phyloP scores from a whole-genome alignment of 768 basidiomycete genomes.

The Boletus patriciae region DNA sequence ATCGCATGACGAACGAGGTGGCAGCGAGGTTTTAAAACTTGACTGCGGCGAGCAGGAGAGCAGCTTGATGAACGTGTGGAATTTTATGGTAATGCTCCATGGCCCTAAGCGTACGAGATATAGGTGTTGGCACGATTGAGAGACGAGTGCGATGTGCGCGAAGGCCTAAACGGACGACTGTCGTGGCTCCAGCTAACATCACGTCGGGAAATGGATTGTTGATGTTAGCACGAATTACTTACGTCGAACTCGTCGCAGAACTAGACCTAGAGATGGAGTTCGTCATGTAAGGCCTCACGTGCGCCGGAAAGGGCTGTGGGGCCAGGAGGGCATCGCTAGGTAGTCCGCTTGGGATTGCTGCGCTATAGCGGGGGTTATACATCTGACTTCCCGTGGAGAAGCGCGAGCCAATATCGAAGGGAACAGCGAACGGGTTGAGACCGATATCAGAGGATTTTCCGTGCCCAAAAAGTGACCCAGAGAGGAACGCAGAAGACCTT shows the following conservation, averaged over 20 bases:
- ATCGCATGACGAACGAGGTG: conserved; percentile 17
- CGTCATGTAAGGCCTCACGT: conserved; percentile 15
- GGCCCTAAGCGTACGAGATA: conserved; percentile 21
- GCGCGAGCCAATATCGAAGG: conserved; percentile 27
- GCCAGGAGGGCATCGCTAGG: conserved; percentile 26
- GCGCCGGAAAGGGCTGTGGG: conserved; percentile 23
- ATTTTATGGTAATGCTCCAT: conserved; percentile 1
- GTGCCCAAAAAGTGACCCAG: conserved; percentile 10
- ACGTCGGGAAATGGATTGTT: conserved; percentile 3
- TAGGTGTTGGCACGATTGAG: conserved; percentile 20
- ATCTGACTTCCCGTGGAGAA: conserved; percentile 2
- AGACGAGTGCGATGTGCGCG: conserved; percentile 12
- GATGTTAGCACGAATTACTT: conserved; percentile 8
- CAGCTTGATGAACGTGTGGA: conserved; percentile 14
- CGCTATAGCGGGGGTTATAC: conserved; percentile 2
- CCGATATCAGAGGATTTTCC: conserved; percentile 22
- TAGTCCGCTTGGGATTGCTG: conserved; percentile 15
- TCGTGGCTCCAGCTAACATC: conserved; percentile 33
- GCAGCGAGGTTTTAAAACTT: conserved; percentile 3
- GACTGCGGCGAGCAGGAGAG: conserved; percentile 17
- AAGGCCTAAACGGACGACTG: conserved; percentile 17
- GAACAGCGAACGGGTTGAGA: conserved; percentile 36
- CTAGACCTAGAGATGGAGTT: conserved; percentile 34
- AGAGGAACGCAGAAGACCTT: conserved; percentile 6
- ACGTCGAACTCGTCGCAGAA: conserved; percentile 36